Evolutionary conservation across 331 rosid genomes (phyloP).

Genomic region (Malus hybrid): DNA sequence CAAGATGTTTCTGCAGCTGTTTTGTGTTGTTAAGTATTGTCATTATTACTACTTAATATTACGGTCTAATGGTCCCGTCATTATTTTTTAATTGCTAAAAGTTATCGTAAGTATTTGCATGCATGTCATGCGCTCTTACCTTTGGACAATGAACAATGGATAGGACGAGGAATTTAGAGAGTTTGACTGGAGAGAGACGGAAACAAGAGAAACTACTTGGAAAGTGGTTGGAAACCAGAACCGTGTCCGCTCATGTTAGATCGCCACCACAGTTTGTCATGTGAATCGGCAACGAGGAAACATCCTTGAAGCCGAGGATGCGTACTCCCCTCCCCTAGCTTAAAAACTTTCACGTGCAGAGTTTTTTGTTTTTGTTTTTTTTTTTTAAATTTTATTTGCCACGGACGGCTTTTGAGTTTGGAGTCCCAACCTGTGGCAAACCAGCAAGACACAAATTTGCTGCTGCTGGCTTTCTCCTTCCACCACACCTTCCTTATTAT

Average conservation of each 20-base stretch:
- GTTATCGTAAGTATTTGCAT: too few relatives aligned
- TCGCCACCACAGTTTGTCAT: neutral
- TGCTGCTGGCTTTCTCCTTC: constrained; percentile 22
- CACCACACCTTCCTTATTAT: constrained; percentile 15
- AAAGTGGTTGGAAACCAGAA: neutral
- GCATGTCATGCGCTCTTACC: too few relatives aligned
- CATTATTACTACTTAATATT: too few relatives aligned
- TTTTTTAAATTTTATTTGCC: neutral
- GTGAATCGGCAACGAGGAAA: constrained; percentile 15
- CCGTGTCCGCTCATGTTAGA: constrained; percentile 12
- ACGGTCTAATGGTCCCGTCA: too few relatives aligned
- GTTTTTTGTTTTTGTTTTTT: too few relatives aligned
- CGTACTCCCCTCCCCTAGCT: neutral
- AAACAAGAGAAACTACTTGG: too few relatives aligned
- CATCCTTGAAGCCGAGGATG: constrained; percentile 15
- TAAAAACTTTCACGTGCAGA: constrained; percentile 21
- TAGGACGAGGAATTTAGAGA: neutral
- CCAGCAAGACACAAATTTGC: neutral
- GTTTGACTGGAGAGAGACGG: too few relatives aligned
- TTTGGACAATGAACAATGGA: neutral
- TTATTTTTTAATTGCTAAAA: too few relatives aligned
- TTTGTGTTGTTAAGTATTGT: too few relatives aligned
- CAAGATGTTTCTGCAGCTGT: too few relatives aligned
- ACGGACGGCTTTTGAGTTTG: constrained; percentile 17
- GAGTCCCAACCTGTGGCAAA: constrained; percentile 6